Evolutionary conservation across 2,329 filamentous ascomycete genomes (phyloP), one percentile per base, ranked within the genome.

Genomic region (Calonectria pteridis): DNA sequence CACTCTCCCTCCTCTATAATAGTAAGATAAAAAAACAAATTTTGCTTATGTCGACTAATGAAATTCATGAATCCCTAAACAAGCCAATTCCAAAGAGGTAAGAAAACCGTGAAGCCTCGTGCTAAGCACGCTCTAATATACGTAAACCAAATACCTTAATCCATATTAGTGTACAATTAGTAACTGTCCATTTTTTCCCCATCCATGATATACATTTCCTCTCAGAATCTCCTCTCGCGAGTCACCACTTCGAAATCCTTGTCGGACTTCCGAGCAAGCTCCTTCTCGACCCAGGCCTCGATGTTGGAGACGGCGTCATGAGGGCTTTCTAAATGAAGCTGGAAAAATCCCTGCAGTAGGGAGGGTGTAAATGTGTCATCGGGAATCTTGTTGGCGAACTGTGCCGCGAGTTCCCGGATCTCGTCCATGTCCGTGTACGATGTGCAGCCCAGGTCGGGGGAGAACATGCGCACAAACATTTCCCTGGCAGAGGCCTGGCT

Each of bases 321-420:
- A 0, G 86, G 86, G 16, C 84, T 84, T n/a, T 85, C 82, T 33
- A 86, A 79, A 72, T 88, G 83, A 4, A 83, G 81, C 43, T 88
- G 86, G 5, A 90, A 83, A 76, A 85, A 89, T 0, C 87, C 88
- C 71, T 90, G 88, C 5, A 90, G 73, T 43, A 88, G 82, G 0
- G 88, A 89, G 0, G 88, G 88, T 0, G 88, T 89, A 62, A 89
- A 87, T 0, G 81, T 84, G 53, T 84, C 79, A 9, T 86, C 82
- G 0, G 87, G 87, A 26, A 93, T 87, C 75, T 88, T 86, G 55
- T 86, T 86, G 9, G 89, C 86, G 69, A 94, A 93, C 37, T 87
- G 83, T 16, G 84, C 79, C 0, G 90, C 88, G 40, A 93, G 89
- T 33, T 88, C 81, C 18, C 77, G 62, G 6, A 87, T 76, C 66